Conservation (phyloP, 371 early-diverging fungal species). For the Nematocida major region DNA sequence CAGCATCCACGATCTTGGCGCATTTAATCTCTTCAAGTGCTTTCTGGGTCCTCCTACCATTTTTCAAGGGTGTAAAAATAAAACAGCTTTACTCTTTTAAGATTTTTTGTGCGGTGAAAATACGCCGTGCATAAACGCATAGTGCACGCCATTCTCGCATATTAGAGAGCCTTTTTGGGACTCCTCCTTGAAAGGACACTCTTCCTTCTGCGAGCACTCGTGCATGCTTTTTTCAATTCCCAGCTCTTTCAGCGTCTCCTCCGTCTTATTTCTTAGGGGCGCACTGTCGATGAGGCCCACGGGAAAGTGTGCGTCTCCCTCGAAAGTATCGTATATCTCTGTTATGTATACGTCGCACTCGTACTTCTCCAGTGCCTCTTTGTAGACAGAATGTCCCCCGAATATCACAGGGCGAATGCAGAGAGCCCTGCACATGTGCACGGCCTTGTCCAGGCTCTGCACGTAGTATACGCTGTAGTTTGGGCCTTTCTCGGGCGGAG, state of each 20-base stretch:
- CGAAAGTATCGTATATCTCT: background rate
- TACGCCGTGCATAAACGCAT: background rate
- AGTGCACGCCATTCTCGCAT: background rate
- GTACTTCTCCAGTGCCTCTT: background rate
- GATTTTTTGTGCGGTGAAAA: constrained; percentile 3
- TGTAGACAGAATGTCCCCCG: constrained; percentile 39
- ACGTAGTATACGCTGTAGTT: background rate
- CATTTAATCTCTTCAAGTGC: constrained; percentile 98
- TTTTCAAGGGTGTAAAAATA: constrained; percentile 63
- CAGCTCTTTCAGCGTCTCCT: background rate
- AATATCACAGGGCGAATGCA: constrained; percentile 24
- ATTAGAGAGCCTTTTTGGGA: too few relatives aligned
- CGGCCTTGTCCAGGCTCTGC: background rate
- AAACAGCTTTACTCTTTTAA: constrained; percentile 51
- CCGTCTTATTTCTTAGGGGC: background rate
- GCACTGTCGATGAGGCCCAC: background rate
- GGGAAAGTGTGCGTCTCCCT: constrained; percentile 48
- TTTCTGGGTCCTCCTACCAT: constrained; percentile 95
- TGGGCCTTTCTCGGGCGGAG: background rate
- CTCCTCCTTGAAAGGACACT: too few relatives aligned
- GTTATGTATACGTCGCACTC: constrained; percentile 28
- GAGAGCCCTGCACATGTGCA: constrained; percentile 19
- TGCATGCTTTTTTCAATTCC: background rate
- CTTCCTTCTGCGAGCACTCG: too few relatives aligned
- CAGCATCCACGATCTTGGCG: constrained; percentile 99